Percentiles rank a stretch among this genome's conserved stretches.
phyloP scores from a whole-genome alignment of 2,329 filamentous ascomycete genomes.

The Dothideomycetes sp. region DNA sequence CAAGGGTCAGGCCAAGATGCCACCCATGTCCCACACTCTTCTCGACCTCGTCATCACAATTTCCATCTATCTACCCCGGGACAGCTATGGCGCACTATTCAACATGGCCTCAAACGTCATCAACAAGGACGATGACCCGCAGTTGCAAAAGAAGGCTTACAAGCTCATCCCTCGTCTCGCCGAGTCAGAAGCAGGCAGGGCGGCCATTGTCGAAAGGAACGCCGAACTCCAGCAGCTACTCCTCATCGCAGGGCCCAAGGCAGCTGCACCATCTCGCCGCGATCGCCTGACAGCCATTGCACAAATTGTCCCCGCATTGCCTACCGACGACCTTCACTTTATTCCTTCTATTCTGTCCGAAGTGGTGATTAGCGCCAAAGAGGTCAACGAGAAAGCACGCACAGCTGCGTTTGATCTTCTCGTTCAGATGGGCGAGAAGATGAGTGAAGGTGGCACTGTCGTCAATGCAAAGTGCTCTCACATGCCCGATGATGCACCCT shows the following conservation, averaged over 20 bases:
- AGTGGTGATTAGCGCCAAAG: constrained; percentile 92
- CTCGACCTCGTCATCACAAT: constrained; percentile 97
- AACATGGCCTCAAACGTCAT: constrained; percentile 76
- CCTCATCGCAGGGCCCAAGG: constrained; percentile 68
- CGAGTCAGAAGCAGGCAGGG: constrained; percentile 64
- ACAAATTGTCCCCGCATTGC: constrained; percentile 68
- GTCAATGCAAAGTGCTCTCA: constrained; percentile 77
- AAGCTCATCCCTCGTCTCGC: constrained; percentile 89
- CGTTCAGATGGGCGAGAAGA: constrained; percentile 76
- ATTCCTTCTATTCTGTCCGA: constrained; percentile 86
- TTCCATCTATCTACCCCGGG: constrained; percentile 79
- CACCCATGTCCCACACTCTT: constrained; percentile 83
- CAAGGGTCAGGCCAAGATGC: constrained; percentile 55
- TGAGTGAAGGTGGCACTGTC: constrained; percentile 64
- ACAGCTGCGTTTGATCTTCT: constrained; percentile 83
- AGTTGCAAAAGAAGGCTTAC: constrained; percentile 98
- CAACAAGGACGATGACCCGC: constrained; percentile 70
- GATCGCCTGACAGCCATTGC: constrained; percentile 77
- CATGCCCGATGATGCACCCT: constrained; percentile 68
- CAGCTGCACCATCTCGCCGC: constrained; percentile 71
- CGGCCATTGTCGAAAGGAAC: constrained; percentile 66
- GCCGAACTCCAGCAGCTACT: constrained; percentile 73
- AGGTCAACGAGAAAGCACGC: constrained; percentile 90
- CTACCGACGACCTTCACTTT: constrained; percentile 73
- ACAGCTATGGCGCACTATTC: constrained; percentile 78